Evolutionary conservation across 2,329 filamentous ascomycete species (phyloP).

Genomic region (Talaromyces sp.): DNA sequence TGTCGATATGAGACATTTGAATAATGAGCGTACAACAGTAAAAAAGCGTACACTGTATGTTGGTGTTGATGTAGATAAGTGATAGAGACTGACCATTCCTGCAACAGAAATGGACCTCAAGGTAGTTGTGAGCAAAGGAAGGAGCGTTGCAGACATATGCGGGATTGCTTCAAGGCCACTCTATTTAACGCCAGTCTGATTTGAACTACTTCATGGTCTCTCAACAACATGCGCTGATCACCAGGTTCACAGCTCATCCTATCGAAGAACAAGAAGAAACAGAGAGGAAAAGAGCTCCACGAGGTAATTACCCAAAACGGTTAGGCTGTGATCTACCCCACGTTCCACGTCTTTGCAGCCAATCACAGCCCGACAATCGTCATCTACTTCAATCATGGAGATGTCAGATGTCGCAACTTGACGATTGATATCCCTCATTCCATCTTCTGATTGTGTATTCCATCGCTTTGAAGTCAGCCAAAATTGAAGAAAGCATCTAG

Average conservation of each 20-base stretch:
- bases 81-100: neutral
- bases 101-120: neutral
- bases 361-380: slow-evolving; percentile 2
- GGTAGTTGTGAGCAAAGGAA: neutral
- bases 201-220: no score
- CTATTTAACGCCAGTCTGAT: no score
- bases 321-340: neutral
- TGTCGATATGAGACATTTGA: neutral
- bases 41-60: neutral
- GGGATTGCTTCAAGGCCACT: no score
- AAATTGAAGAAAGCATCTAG: neutral
- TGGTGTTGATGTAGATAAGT: neutral
- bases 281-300: neutral
- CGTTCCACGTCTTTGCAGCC: neutral
- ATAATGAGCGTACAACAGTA: neutral
- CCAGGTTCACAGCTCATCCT: no score
- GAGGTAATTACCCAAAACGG: slow-evolving; percentile 3
- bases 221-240: no score
- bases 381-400: neutral
- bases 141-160: neutral
- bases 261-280: neutral
- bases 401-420: neutral
- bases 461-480: neutral
- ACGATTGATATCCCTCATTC: neutral
- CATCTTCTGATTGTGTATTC: neutral